phyloP scores from a whole-genome alignment of 108 stramenopile species.

The Chaetoceros tenuissimus region DNA sequence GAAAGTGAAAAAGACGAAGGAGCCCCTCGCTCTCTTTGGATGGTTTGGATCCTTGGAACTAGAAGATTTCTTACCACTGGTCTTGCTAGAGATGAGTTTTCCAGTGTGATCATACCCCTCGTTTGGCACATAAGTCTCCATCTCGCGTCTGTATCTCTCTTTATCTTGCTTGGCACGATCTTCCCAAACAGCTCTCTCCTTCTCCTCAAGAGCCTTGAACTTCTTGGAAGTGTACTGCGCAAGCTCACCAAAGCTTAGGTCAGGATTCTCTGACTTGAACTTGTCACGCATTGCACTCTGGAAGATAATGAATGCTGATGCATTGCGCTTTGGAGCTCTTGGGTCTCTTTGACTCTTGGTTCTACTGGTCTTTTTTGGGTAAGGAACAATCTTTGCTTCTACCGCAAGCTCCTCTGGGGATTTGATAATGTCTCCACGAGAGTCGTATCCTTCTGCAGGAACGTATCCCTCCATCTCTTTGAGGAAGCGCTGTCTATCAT shows the following conservation, averaged over 20 bases:
- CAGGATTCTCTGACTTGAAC: constrained; percentile 48
- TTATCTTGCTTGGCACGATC: neutral
- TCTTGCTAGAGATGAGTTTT: constrained; percentile 57
- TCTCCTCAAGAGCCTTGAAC: neutral
- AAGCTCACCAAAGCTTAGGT: neutral
- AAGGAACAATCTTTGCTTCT: constrained; percentile 38
- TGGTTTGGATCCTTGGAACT: constrained; percentile 62
- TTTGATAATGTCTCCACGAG: neutral
- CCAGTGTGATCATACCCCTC: neutral
- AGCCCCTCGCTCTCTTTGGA: constrained; percentile 70
- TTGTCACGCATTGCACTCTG: constrained; percentile 32
- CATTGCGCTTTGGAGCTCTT: neutral
- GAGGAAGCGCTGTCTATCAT: constrained; percentile 46
- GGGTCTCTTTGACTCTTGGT: constrained; percentile 5
- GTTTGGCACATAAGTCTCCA: neutral
- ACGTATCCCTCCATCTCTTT: neutral
- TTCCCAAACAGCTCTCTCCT: neutral
- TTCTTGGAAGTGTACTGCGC: neutral
- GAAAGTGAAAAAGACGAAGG: constrained; percentile 82
- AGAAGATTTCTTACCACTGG: constrained; percentile 47
- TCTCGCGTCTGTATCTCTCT: neutral
- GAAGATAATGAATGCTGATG: neutral
- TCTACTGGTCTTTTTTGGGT: constrained; percentile 15
- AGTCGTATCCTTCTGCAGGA: neutral
- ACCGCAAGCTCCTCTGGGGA: neutral